Percentiles rank a stretch among this genome's conserved stretches.
These are phyloP conservation scores for Mimosa pudica DNA, from an alignment of 306 rosid species.

Conservation along the genomic window DNA sequence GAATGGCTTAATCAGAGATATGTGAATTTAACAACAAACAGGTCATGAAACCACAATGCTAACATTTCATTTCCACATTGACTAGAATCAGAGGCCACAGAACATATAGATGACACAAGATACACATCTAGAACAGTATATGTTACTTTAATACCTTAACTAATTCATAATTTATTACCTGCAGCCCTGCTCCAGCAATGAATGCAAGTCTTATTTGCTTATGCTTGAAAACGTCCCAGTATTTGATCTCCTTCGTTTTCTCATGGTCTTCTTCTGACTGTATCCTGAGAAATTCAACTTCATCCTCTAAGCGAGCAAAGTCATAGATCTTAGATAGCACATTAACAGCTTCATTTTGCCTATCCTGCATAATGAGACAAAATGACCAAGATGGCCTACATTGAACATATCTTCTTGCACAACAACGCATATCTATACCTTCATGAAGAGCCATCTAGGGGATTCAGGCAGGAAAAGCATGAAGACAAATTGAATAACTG, in stretches of 20 bases:
- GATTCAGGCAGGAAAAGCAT: constrained; percentile 93
- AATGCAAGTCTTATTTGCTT: constrained; percentile 80
- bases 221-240: constrained; percentile 51
- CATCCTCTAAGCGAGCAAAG: constrained; percentile 68
- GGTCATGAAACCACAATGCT: constrained; percentile 6
- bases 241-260: constrained; percentile 40
- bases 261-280: constrained; percentile 62
- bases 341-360: constrained; percentile 61
- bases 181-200: constrained; percentile 83
- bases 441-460: constrained; percentile 89
- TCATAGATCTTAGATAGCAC: constrained; percentile 79
- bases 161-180: constrained; percentile 47
- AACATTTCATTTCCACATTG: not conserved
- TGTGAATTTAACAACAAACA: constrained; percentile 12
- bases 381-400: not conserved
- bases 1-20: constrained; percentile 5
- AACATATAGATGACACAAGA: not conserved
- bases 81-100: not conserved
- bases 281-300: constrained; percentile 63
- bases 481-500: constrained; percentile 66
- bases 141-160: not conserved
- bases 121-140: not conserved
- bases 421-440: constrained; percentile 40
- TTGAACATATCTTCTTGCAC: not conserved
- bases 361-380: constrained; percentile 44